Evolutionary conservation across 1,284 basidiomycete species (phyloP), one percentile per base, ranked within the genome.

Genomic region (Ganoderma leucocontextum): DNA sequence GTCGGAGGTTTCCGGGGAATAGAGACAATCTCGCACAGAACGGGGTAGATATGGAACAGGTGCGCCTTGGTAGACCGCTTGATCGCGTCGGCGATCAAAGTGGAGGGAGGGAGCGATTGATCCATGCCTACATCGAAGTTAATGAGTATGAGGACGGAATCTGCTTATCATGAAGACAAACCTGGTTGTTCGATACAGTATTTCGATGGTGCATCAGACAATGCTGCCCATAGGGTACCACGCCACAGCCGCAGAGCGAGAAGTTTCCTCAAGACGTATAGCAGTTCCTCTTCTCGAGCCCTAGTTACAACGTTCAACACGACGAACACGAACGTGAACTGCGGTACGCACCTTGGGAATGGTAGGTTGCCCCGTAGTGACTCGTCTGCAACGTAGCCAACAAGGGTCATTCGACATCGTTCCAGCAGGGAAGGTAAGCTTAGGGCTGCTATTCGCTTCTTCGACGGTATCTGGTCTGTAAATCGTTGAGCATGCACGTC

Each of bases 271-370:
- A 98, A 82, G 9, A 97, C 87, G 75, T 95, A 97, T 1, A 96
- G 80, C 17, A 99, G 79, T 76, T 99, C 97, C 73, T 98, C 96
- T 78, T 98, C 95, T 41, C 95, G 88, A 0, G 91, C 87, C 67
- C 95, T 96, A 69, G 68, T 62, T 38, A 25, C 58, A 4, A 22
- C 62, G 19, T 17, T 72, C 39, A 72, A 57, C 19, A 33, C 58
- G 6, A 36, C 1, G 19, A 29, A 13, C 33, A 15, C 9, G 10
- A 38, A 38, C 0, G 41, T 8, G 2, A 22, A 15, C 15, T 36
- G 47, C 47, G 9, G 38, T n/a, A 74, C 77, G 68, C 69, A 94
- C 94, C 95, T 87, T 53, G 94, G 89, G 79, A 97, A 95, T 0
- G 96, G 96, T 70, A 96, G 83, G 71, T 87, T 88, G 4, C 96